Base-by-base conservation (phyloP, 179 eudicot species). In the Beta corolliflora region DNA sequence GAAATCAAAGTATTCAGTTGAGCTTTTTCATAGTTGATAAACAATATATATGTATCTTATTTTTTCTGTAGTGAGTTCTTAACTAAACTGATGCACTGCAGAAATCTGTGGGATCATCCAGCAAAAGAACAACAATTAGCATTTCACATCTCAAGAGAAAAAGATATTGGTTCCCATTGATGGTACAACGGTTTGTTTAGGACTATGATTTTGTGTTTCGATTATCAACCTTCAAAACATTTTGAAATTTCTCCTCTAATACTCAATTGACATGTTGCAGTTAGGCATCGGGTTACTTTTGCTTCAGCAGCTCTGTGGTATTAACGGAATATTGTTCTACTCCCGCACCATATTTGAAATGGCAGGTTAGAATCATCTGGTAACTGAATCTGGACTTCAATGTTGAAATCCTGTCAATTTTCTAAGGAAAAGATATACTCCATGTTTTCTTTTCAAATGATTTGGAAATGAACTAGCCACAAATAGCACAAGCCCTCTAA, bases 251-350 rank as follows among this genome's bases (percentile, higher is more conserved):
- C n/a, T 48, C 69, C 41, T 78, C 84, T 85, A 71, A 81, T 78
- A 23, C 48, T 8, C 14, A 21, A 50, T 71, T 56, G 45, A 11
- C 72, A 48, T 86, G 66, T 72, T 87, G 82, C 94, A 96, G 99
- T 83, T 96, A 77, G 99, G 99, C 75, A 92, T 94, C 85, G 98
- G 99, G 56, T 72, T 97, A 82, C 97, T 97, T 78, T 56, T 88
- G 77, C 88, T 97, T 72, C 99, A 97, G 84, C 99, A 97, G 88
- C 84, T 92, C 81, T 81, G 89, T 85, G 99, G 99, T 82, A 90
- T 84, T 61, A 97, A 97, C 66, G 99, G 95, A 79, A 92, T 97
- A 79, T 83, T 97, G 63, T 97, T 94, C 86, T 97, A 97, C 75
- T 89, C 99, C 74, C 91, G 86, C 74, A 90, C 83, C 50, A 97